Base-by-base conservation (phyloP, 2,329 filamentous ascomycete species). In the Claviceps purpurea region DNA sequence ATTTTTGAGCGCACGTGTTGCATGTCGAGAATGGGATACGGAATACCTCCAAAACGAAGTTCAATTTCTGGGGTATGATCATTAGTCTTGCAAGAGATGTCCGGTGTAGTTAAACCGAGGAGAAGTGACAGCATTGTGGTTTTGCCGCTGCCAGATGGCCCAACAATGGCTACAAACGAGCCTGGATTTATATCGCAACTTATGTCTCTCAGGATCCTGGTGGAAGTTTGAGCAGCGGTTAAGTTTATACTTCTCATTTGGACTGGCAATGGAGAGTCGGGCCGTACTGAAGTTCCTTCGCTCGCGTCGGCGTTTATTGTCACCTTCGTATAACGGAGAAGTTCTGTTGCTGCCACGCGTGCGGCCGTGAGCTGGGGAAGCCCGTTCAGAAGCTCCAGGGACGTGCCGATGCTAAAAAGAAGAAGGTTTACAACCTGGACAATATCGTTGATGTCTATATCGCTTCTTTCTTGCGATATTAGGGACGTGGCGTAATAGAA, bases 61-160 rank as follows among this genome's bases (percentile, higher is more conserved):
- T 76, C 66, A 30, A 22, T 18, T 38, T 30, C 39, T 10, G 24
- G 22, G 13, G 14, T 4, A 30, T n/a, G 10, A 34, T n/a, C 4
- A 6, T 49, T 5, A n/a, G 14, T 16, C 10, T 37, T 16, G 6
- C 10, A 40, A 11, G 8, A 34, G 51, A 10, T 51, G 50, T 41
- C 54, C 0, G 76, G 73, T 2, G 65, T 57, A 58, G 93, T 89
- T 0, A 96, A 73, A 1, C 84, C 80, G 4, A 94, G 69, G 0
- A 97, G 72, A 0, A 97, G 70, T 0, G 85, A 79, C 0, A 85
- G 76, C 39, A 96, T 74, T 0, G 91, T 96, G 14, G 85, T 90
- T 68, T 98, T 97, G 1, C 93, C 91, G n/a, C 85, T 87, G 0
- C 93, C 91, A 0, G 89, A 95, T 1, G 78, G 70, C 1, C 91